A percentile compares a stretch with the other conserved stretches of the same genome.
These are phyloP conservation scores for Tolypocladium sp. DNA, from an alignment of 2,329 filamentous ascomycete species.

Conservation along the genomic window DNA sequence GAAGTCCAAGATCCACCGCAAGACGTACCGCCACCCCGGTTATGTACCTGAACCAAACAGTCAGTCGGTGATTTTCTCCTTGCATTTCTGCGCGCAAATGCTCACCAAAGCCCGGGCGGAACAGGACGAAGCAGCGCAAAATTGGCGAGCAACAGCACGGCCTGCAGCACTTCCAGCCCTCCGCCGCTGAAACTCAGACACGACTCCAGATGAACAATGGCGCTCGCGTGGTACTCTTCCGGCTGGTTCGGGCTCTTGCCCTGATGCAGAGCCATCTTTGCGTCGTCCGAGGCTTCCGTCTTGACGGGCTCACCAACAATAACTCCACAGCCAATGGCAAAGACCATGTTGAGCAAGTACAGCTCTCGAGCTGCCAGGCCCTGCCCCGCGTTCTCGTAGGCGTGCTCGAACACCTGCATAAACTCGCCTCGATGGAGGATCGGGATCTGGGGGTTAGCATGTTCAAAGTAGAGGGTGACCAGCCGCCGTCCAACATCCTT, in stretches of 20 bases:
- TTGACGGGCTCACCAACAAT: constrained; percentile 62
- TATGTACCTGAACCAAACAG: constrained; percentile 56
- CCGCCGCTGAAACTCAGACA: constrained; percentile 79
- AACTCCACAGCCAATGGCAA: constrained; percentile 89
- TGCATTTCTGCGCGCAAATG: neutral
- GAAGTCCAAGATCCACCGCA: constrained; percentile 83
- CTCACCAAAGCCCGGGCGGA: constrained; percentile 77
- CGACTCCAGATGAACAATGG: constrained; percentile 82
- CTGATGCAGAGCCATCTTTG: constrained; percentile 19
- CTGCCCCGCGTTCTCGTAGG: constrained; percentile 61
- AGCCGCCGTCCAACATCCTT: constrained; percentile 64
- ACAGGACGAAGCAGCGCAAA: constrained; percentile 88
- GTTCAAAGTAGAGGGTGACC: constrained; percentile 83
- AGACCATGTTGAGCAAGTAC: constrained; percentile 96
- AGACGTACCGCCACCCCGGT: constrained; percentile 86
- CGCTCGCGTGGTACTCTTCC: constrained; percentile 93
- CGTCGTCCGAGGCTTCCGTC: constrained; percentile 29
- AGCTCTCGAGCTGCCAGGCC: constrained; percentile 67
- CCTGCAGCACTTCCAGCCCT: constrained; percentile 86
- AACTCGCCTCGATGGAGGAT: constrained; percentile 86
- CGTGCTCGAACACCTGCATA: constrained; percentile 75
- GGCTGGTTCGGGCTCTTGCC: constrained; percentile 53
- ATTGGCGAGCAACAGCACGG: constrained; percentile 81
- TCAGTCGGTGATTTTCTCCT: neutral
- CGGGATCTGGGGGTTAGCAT: constrained; percentile 92